Evolutionary conservation across 83 land plant genomes (phyloP).

Genomic region (Thuja plicata): DNA sequence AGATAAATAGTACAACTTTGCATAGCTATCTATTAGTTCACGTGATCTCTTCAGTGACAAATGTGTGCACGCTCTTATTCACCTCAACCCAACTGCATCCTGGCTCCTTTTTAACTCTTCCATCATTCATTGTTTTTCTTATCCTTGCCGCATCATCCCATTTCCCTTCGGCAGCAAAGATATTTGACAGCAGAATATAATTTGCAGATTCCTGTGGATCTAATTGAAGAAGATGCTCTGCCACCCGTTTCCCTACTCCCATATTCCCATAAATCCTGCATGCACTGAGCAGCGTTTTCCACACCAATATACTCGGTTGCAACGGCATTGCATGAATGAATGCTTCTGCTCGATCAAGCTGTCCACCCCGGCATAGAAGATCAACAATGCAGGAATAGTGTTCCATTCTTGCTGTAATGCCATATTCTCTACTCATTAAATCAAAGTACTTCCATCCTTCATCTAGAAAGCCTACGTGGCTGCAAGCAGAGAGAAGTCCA

Average conservation of each 20-base stretch:
- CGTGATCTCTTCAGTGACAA: conserved; percentile 25
- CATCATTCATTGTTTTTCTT: conserved; percentile 36
- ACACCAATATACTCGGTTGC: conserved; percentile 45
- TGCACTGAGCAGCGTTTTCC: conserved; percentile 64
- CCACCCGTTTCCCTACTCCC: conserved; percentile 42
- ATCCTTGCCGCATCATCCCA: conserved; percentile 53
- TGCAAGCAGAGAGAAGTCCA: conserved; percentile 67
- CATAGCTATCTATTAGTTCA: conserved; percentile 1
- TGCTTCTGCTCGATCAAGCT: conserved; percentile 37
- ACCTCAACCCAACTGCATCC: conserved; percentile 69
- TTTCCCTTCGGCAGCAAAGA: conserved; percentile 54
- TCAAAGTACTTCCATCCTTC: conserved; percentile 51
- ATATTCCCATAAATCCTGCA: conserved; percentile 31
- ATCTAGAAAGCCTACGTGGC: conserved; percentile 55
- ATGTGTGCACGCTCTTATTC: conserved; percentile 61
- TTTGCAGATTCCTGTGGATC: conserved; percentile 60
- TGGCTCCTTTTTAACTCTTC: conserved; percentile 49
- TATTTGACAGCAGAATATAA: conserved; percentile 53
- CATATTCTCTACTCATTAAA: conserved; percentile 40
- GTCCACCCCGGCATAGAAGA: conserved; percentile 52
- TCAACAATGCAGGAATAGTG: conserved; percentile 65
- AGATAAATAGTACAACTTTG: background rate
- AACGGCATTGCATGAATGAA: conserved; percentile 55
- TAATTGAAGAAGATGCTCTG: conserved; percentile 47
- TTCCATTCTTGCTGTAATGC: conserved; percentile 41